Percentiles rank a stretch among this genome's conserved stretches.
phyloP scores from a whole-genome alignment of 805 yeast genomes.

The Wickerhamomyces mucosus region DNA sequence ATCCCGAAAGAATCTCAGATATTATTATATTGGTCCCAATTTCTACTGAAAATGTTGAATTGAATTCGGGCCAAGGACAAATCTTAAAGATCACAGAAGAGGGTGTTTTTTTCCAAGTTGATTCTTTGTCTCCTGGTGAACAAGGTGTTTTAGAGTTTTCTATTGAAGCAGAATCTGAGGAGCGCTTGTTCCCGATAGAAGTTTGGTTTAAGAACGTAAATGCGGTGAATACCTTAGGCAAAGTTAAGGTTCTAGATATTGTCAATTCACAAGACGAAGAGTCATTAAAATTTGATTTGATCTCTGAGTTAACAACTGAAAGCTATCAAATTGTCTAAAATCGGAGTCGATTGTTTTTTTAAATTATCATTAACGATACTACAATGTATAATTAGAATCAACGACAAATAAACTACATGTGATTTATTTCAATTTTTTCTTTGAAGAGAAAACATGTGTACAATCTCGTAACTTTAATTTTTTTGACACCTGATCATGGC shows the following conservation, averaged over 20 bases:
- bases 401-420: no score
- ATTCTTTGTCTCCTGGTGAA: conserved; percentile 39
- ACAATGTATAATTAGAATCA: no score
- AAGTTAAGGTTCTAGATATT: conserved; percentile 54
- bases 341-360: neutral
- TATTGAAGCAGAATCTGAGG: conserved; percentile 64
- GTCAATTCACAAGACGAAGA: conserved; percentile 41
- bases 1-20: conserved; percentile 39
- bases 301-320: conserved; percentile 47
- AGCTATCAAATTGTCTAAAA: conserved; percentile 41
- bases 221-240: conserved; percentile 49
- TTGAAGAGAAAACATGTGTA: no score
- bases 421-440: no score
- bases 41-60: conserved; percentile 43
- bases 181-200: conserved; percentile 81
- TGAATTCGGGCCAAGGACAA: conserved; percentile 45
- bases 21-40: conserved; percentile 58
- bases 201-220: conserved; percentile 46
- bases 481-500: no score
- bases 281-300: conserved; percentile 62
- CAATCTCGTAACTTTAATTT: no score
- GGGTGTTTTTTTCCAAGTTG: conserved; percentile 61
- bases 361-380: neutral
- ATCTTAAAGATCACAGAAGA: conserved; percentile 52
- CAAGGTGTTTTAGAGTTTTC: conserved; percentile 75